Conservation (phyloP, 169 alveolate genomes). For the Plasmodium gonderi region DNA sequence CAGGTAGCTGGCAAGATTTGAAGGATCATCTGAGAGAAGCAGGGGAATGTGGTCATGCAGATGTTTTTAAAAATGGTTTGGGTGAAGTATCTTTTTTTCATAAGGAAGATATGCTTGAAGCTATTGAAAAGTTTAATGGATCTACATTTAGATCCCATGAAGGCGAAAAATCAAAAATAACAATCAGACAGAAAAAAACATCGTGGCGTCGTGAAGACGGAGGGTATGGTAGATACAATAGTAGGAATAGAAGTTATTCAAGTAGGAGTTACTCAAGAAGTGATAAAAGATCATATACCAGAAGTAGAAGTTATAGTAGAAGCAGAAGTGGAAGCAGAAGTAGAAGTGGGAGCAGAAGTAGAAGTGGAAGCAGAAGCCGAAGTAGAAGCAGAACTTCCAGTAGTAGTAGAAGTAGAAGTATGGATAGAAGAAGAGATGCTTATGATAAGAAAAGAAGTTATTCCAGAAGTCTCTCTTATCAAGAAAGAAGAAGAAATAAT, state of each 20-base stretch:
- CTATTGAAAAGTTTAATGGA: slow-evolving; percentile 88
- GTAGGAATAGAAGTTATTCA: slow-evolving; percentile 73
- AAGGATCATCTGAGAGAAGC: slow-evolving; percentile 92
- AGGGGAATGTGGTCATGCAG: slow-evolving; percentile 92
- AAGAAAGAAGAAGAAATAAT: slow-evolving; percentile 51
- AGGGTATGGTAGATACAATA: slow-evolving; percentile 56
- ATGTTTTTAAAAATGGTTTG: slow-evolving; percentile 89
- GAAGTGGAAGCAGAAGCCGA: neutral
- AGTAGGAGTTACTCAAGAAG: slow-evolving; percentile 74
- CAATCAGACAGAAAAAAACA: slow-evolving; percentile 84
- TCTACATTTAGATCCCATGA: slow-evolving; percentile 89
- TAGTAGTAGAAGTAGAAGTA: slow-evolving; percentile 73
- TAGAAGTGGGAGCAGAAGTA: slow-evolving; percentile 33
- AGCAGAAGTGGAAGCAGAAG: slow-evolving; percentile 65
- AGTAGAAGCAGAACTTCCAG: slow-evolving; percentile 4
- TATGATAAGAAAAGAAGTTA: slow-evolving; percentile 75
- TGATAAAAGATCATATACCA: slow-evolving; percentile 62
- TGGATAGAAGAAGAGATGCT: slow-evolving; percentile 76
- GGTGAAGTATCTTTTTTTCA: slow-evolving; percentile 91
- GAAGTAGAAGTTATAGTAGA: slow-evolving; percentile 60
- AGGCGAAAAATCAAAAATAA: slow-evolving; percentile 87
- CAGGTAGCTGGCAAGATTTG: slow-evolving; percentile 91
- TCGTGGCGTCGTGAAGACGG: slow-evolving; percentile 74
- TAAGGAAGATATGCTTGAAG: slow-evolving; percentile 88
- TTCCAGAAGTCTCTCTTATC: slow-evolving; percentile 64